Evolutionary conservation across 2,329 filamentous ascomycete species (phyloP).

Genomic region (Epichloe baconii): DNA sequence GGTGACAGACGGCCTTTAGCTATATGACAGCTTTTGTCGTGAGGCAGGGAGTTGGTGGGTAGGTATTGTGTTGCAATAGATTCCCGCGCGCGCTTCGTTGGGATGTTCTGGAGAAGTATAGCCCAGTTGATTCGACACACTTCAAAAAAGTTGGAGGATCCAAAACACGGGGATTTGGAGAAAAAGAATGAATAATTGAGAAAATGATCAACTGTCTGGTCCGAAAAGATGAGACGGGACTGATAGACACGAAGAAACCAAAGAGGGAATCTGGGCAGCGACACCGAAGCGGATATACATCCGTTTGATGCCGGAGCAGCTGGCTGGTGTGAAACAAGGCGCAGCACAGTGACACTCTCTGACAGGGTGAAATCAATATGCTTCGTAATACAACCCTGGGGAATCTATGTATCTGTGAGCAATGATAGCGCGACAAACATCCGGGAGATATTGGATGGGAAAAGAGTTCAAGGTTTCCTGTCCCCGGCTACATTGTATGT

Average conservation of each 20-base stretch:
- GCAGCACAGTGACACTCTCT: conserved; percentile 35
- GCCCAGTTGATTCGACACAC: too few species aligned
- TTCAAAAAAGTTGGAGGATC: too few species aligned
- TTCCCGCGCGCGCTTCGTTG: too few species aligned
- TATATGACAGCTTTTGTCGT: neutral
- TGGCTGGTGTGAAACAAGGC: conserved; percentile 33
- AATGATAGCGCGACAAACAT: conserved; percentile 20
- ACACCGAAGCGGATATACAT: conserved; percentile 3
- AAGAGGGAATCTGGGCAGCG: neutral
- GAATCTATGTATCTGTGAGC: conserved; percentile 23
- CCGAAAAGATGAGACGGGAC: neutral
- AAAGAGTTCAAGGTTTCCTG: conserved; percentile 4
- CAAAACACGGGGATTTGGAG: too few species aligned
- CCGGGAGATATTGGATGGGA: conserved; percentile 7
- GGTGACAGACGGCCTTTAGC: too few species aligned
- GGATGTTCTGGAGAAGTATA: too few species aligned
- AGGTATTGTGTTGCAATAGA: too few species aligned
- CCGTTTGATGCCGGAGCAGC: conserved; percentile 18
- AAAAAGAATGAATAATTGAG: too few species aligned
- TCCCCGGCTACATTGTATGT: conserved; percentile 7
- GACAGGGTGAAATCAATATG: conserved; percentile 3
- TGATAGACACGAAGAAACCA: neutral
- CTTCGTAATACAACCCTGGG: conserved; percentile 36
- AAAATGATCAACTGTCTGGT: neutral
- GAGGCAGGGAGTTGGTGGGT: neutral